Evolutionary conservation across 2,329 filamentous ascomycete species (phyloP).

Genomic region (Helicocarpus griseus): DNA sequence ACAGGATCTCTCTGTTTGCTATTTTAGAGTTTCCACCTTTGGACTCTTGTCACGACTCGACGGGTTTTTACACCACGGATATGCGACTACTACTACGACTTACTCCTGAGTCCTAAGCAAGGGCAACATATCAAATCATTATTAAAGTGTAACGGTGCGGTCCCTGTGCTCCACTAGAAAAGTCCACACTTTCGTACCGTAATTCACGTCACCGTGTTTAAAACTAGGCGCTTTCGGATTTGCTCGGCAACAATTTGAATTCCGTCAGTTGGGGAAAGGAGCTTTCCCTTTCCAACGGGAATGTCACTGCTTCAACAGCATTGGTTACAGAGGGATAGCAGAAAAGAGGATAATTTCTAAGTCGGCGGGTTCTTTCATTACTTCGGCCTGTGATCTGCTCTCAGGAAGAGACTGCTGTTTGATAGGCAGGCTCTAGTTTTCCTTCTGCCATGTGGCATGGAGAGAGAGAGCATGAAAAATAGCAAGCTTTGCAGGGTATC

Average conservation of each 20-base stretch:
- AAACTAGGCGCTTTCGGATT: not conserved
- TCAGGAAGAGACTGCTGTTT: no score
- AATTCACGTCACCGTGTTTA: not conserved
- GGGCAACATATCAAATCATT: not conserved
- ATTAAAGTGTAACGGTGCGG: slow-evolving; percentile 3
- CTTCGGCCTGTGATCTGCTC: no score
- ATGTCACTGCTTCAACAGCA: not conserved
- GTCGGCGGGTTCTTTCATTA: not conserved
- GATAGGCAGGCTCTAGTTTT: no score
- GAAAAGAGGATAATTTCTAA: no score
- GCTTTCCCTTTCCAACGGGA: not conserved
- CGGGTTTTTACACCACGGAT: not conserved
- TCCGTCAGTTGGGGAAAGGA: not conserved
- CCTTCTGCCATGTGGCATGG: no score
- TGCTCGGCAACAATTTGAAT: not conserved
- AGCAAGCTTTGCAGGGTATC: no score
- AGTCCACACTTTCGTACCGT: not conserved
- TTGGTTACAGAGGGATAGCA: no score
- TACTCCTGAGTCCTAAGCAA: no score
- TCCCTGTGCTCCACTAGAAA: not conserved
- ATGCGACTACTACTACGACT: not conserved
- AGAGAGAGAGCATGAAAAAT: no score
- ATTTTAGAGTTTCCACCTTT: not conserved
- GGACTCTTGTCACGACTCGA: not conserved
- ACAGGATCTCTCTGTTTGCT: not conserved